Base-by-base conservation (phyloP, 2,329 filamentous ascomycete species). In the Paradendryphiella salina region DNA sequence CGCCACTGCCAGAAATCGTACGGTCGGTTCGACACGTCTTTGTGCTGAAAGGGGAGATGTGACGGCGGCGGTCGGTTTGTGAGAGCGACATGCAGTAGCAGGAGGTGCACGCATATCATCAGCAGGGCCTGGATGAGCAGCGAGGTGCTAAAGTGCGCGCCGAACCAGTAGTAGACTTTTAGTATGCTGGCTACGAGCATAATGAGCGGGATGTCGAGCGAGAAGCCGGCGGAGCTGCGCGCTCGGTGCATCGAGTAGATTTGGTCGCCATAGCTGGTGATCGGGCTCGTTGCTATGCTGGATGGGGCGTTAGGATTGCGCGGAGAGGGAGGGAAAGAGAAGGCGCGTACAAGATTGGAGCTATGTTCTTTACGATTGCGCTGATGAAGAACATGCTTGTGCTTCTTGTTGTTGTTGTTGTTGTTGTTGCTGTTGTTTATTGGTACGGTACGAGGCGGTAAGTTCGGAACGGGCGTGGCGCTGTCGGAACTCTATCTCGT, bases 1-100 rank as follows among this genome's bases (percentile, higher is more conserved):
- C 84, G 81, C 89, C 89, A 93, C 72, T 89, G 88, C 89, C 89
- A 93, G 71, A 93, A 93, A 64, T 85, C 82, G 68, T 85, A 92
- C 0, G 89, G 89, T 18, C 89, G 78, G 54, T 77, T 78, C 47
- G 73, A 67, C 65, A 55, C 69, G 65, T 57, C 70, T 50, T 66
- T 75, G 55, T 79, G 82, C 1, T 82, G 77, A 69, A 92, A 91
- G 10, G 89, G 88, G 34, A 74, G 68, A 61, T 75, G 67, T 9
- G 74, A 61, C 4, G 75, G 62, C 3, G 72, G 59, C 2, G 77
- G 80, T 33, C 83, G 79, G 65, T 86, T 77, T 39, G 80, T 76
- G 49, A 86, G 73, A 2, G 84, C 83, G 50, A 85, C 80, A 69
- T 85, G 84, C 15, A 86, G 75, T 50, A 85, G 71, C 2, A 84